phyloP scores from a whole-genome alignment of 192 early-diverging fungal species.

The Coemansia sp. region DNA sequence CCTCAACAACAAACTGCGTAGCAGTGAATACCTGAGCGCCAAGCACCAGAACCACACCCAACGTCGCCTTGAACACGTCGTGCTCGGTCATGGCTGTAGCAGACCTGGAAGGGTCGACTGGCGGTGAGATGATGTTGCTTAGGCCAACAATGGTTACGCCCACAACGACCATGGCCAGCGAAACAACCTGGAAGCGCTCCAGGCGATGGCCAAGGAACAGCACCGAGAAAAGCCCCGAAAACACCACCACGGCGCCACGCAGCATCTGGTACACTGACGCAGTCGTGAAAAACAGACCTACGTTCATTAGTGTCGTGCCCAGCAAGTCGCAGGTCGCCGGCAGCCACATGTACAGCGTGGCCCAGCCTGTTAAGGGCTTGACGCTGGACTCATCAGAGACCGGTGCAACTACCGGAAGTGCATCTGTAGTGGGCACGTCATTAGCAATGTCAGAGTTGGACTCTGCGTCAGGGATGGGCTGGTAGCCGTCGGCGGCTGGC shows the following conservation, averaged over 20 bases:
- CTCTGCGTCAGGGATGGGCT: conserved; percentile 29
- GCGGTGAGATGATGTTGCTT: conserved; percentile 57
- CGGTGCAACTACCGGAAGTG: conserved; percentile 13
- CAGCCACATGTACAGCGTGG: conserved; percentile 61
- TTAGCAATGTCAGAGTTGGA: conserved; percentile 11
- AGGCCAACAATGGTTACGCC: conserved; percentile 92
- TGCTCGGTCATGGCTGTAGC: conserved; percentile 25
- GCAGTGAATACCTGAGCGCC: conserved; percentile 93
- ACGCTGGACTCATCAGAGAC: conserved; percentile 3
- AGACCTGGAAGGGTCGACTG: conserved; percentile 19
- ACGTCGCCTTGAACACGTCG: conserved; percentile 56
- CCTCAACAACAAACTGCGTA: conserved; percentile 94
- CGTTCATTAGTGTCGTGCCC: conserved; percentile 91
- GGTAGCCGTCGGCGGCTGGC: conserved; percentile 24
- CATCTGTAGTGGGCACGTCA: conserved; percentile 36
- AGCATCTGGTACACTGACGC: conserved; percentile 96
- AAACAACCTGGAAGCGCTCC: conserved; percentile 77
- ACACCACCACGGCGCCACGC: conserved; percentile 92
- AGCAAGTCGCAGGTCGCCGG: conserved; percentile 72
- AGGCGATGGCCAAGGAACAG: conserved; percentile 82
- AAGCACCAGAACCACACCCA: conserved; percentile 84
- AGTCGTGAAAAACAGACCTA: conserved; percentile 89
- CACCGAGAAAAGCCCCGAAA: conserved; percentile 86
- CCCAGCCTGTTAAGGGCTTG: conserved; percentile 57
- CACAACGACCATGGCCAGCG: conserved; percentile 74